Percentiles rank a stretch among this genome's conserved stretches.
phyloP scores from a whole-genome alignment of 176 grass and related monocot genomes.

The Carex parvula region DNA sequence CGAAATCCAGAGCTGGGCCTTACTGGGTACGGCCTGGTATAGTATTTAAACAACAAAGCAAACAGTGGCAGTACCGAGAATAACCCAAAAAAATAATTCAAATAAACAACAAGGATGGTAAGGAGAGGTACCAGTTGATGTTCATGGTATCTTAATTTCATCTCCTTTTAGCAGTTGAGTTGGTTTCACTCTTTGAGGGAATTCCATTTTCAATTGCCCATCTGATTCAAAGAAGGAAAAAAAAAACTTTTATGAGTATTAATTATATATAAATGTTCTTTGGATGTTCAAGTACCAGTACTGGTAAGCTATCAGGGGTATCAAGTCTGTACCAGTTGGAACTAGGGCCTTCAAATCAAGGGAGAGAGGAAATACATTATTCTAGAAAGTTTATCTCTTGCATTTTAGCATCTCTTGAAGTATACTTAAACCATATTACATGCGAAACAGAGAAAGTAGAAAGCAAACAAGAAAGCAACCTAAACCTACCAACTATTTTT shows the following conservation, averaged over 20 bases:
- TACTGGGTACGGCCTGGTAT: not conserved
- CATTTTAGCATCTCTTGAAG: not conserved
- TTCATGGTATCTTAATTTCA: not conserved
- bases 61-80: not conserved
- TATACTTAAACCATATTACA: not conserved
- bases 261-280: not conserved
- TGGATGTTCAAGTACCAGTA: too few species aligned
- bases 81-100: not conserved
- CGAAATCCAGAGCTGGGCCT: too few species aligned
- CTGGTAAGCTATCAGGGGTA: not conserved
- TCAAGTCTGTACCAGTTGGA: not conserved
- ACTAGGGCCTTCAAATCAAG: not conserved
- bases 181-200: not conserved
- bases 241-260: not conserved
- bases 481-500: slow-evolving; percentile 19
- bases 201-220: slow-evolving; percentile 19
- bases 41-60: not conserved
- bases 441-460: not conserved
- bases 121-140: not conserved
- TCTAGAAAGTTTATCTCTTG: not conserved
- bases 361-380: not conserved
- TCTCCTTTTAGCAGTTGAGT: slow-evolving; percentile 28
- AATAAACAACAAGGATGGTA: not conserved
- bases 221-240: slow-evolving; percentile 11
- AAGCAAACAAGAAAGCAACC: slow-evolving; percentile 24